A percentile compares a stretch with the other conserved stretches of the same genome.
phyloP scores from a whole-genome alignment of 208 protist species.

The Leishmania mexicana region DNA sequence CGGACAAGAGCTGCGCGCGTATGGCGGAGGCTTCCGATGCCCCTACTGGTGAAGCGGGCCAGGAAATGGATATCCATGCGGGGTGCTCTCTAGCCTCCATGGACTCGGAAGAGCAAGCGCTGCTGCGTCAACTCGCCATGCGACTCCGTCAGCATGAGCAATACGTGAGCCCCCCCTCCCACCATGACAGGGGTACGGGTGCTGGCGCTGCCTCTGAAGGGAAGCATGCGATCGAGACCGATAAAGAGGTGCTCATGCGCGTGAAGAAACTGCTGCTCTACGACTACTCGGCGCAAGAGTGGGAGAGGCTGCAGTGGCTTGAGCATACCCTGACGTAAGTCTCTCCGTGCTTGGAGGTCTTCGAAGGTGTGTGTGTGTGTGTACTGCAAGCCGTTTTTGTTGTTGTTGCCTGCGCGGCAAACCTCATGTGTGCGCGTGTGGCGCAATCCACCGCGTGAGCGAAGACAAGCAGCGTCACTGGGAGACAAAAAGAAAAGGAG shows the following conservation, averaged over 20 bases:
- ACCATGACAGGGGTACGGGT: background rate
- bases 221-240: background rate
- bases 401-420: background rate
- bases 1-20: background rate
- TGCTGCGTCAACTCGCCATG: conserved; percentile 12
- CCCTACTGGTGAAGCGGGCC: background rate
- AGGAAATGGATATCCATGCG: background rate
- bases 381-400: background rate
- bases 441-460: background rate
- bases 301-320: conserved; percentile 45
- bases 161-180: background rate
- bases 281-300: conserved; percentile 64
- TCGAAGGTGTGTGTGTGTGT: background rate
- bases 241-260: conserved; percentile 17
- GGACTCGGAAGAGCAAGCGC: background rate
- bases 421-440: background rate
- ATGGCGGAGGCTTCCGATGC: background rate
- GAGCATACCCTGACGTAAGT: conserved; percentile 14
- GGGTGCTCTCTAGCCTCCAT: background rate
- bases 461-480: background rate
- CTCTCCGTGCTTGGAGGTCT: background rate
- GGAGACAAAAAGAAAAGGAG: background rate
- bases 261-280: conserved; percentile 44
- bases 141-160: conserved; percentile 6
- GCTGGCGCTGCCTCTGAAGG: conserved; percentile 2